phyloP scores from a whole-genome alignment of 371 early-diverging fungal genomes.

The Chytridiales sp. region DNA sequence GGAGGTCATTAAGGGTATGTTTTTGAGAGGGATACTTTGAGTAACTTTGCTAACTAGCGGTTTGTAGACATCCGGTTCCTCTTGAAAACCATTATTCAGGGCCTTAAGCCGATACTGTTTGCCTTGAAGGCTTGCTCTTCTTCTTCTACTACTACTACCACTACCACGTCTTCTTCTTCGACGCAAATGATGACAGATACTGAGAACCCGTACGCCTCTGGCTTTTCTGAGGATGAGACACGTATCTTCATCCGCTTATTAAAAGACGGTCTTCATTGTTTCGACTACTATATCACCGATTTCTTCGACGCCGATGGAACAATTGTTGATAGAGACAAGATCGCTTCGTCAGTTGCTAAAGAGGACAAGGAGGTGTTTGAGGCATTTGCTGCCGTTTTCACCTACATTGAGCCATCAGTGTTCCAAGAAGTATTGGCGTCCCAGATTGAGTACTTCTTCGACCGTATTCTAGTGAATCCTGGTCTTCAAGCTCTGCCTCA shows the following conservation, averaged over 20 bases:
- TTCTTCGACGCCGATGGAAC: constrained; percentile 60
- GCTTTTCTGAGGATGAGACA: constrained; percentile 69
- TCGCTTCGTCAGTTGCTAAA: constrained; percentile 43
- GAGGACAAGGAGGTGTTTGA: constrained; percentile 91
- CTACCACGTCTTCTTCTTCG: not conserved
- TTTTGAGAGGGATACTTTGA: not conserved
- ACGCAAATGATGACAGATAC: constrained; percentile 21
- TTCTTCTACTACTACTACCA: constrained; percentile 45
- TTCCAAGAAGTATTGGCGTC: constrained; percentile 94
- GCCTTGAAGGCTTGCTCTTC: constrained; percentile 75
- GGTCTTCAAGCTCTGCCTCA: constrained; percentile 85
- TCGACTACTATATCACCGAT: constrained; percentile 80
- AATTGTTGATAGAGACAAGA: constrained; percentile 29
- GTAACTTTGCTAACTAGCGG: not conserved
- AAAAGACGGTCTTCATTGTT: constrained; percentile 81
- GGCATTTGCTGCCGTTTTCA: constrained; percentile 85
- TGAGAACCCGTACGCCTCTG: constrained; percentile 50
- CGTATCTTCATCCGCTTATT: constrained; percentile 63
- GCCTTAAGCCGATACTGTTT: constrained; percentile 78
- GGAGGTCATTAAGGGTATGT: constrained; percentile 72
- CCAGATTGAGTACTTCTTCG: constrained; percentile 83
- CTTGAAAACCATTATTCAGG: constrained; percentile 82
- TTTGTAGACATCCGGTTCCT: constrained; percentile 65
- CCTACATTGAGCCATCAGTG: constrained; percentile 81
- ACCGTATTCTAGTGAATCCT: constrained; percentile 75